Base-by-base conservation (phyloP, 805 yeast genomes). In the Wickerhamomyces alni region DNA sequence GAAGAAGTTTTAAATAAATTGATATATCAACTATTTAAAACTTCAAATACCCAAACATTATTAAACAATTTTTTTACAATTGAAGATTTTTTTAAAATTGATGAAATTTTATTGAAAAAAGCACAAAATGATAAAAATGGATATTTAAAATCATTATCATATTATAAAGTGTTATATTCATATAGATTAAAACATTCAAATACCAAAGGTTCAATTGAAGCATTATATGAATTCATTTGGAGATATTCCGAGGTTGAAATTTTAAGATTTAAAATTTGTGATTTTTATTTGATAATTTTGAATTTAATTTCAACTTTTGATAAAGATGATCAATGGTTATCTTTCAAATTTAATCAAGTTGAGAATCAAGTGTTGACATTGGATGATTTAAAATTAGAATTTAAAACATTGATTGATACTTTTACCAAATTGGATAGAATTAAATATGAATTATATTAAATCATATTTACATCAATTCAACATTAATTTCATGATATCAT, bases 171-270 rank as follows among this genome's bases (percentile, higher is more conserved):
- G 15, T 59, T 74, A 34, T 75, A 74, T 47, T 56, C 78, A 0
- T 70, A 79, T 66, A 63, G 80, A 42, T 52, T 71, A 28, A 65
- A 63, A 36, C 67, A 68, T 27, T 77, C 74, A 5, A 73, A 78
- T 52, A 67, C 55, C 40, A 61, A 82, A 40, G 77, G 76, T 17
- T 67, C 74, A 2, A 54, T 62, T 19, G 73, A 70, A 42, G 58
- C 74, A 4, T 42, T 71, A 28, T 67, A 69, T 43, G 59, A 69
- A 29, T 68, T 64, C 44, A 68, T 69, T 31, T 45, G 47, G 27
- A 53, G 57, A n/a, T 44, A 47, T 41, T 41, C 38, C 29, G 4
- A 33, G 16, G 12, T 41, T 2, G 33, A 35, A 4, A 33, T 11
- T 17, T 37, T 26, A 34, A 44, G 17, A 39, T 31, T 24, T 40